phyloP scores from a whole-genome alignment of 2,329 filamentous ascomycete species.

The Xylariaceae sp. region DNA sequence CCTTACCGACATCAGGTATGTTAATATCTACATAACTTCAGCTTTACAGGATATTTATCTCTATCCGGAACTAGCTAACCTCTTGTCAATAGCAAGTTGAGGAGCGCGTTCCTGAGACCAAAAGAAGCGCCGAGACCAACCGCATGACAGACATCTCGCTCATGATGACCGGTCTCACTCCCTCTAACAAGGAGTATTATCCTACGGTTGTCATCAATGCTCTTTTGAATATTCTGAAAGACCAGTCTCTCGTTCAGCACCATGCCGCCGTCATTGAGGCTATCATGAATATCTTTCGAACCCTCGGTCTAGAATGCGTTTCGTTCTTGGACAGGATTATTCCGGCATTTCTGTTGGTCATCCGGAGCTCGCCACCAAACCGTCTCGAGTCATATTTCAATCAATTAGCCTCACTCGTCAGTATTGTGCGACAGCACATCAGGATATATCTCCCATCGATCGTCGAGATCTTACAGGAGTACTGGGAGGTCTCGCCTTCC shows the following conservation, averaged over 20 bases:
- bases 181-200: constrained; percentile 97
- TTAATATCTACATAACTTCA: too few species aligned
- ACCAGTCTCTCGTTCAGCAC: constrained; percentile 83
- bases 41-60: too few species aligned
- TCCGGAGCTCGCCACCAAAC: constrained; percentile 72
- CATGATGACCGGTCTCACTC: constrained; percentile 96
- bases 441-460: constrained; percentile 86
- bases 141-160: constrained; percentile 88
- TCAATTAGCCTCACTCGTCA: constrained; percentile 87
- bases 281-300: constrained; percentile 98
- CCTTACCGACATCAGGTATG: constrained; percentile 85
- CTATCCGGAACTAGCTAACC: constrained; percentile 16
- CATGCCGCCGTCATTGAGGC: constrained; percentile 94
- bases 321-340: constrained; percentile 92
- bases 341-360: constrained; percentile 87
- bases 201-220: constrained; percentile 98
- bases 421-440: constrained; percentile 95
- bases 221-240: constrained; percentile 85
- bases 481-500: constrained; percentile 78
- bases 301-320: constrained; percentile 91
- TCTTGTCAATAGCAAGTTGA: constrained; percentile 65
- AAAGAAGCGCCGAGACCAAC: constrained; percentile 61
- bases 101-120: constrained; percentile 80
- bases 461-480: constrained; percentile 81
- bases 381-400: constrained; percentile 96